Conservation (phyloP, 78 protist species). For the Dictyostelium firmibasis region DNA sequence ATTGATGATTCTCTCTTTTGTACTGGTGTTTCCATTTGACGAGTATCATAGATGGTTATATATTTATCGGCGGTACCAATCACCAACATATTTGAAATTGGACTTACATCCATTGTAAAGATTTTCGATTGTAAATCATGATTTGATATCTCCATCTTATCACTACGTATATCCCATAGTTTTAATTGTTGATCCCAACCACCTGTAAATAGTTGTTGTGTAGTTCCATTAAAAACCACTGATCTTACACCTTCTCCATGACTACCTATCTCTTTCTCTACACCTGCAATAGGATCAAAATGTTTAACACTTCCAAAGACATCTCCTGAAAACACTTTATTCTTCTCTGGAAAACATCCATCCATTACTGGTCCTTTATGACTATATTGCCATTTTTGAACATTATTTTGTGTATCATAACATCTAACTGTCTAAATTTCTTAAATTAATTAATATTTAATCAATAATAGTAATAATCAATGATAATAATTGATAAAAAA, state of each 20-base stretch:
- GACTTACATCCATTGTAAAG: conserved; percentile 41
- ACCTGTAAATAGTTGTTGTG: conserved; percentile 78
- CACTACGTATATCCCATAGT: conserved; percentile 90
- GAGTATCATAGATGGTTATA: conserved; percentile 81
- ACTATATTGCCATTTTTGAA: conserved; percentile 35
- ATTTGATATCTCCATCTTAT: neutral
- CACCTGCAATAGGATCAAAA: conserved; percentile 14
- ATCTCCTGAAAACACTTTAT: conserved; percentile 15
- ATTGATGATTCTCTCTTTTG: conserved; percentile 91
- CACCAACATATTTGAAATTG: conserved; percentile 31
- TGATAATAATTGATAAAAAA: neutral
- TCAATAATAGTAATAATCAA: neutral
- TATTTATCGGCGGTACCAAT: conserved; percentile 85
- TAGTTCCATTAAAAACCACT: neutral
- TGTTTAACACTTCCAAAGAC: neutral
- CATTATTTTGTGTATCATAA: conserved; percentile 31
- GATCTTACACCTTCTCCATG: conserved; percentile 59
- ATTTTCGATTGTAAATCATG: conserved; percentile 32
- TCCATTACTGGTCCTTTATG: conserved; percentile 54
- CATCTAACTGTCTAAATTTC: conserved; percentile 50
- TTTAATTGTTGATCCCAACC: conserved; percentile 90
- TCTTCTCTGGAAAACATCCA: conserved; percentile 42
- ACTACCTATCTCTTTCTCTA: conserved; percentile 33
- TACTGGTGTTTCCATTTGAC: conserved; percentile 70
- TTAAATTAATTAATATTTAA: neutral